Percentiles rank a stretch among this genome's conserved stretches.
Evolutionary conservation across 495 filamentous ascomycete species (phyloP).

Genomic region (Hypoxylon fragiforme): DNA sequence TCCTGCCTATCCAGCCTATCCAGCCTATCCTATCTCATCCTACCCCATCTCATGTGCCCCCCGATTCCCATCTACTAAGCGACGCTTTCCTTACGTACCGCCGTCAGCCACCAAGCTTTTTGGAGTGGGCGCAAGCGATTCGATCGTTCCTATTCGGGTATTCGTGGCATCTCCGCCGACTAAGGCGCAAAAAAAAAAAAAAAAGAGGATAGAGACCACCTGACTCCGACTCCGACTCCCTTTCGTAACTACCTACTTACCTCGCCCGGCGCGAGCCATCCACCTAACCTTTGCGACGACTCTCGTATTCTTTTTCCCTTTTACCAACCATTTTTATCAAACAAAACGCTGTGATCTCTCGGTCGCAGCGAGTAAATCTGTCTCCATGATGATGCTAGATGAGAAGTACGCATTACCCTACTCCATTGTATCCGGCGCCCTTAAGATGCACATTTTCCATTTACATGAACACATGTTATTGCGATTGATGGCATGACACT

Average conservation of each 20-base stretch:
- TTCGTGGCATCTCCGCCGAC: slow-evolving; percentile 36
- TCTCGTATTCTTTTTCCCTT: slow-evolving; percentile 3
- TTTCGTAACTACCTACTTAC: slow-evolving; percentile 24
- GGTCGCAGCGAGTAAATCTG: slow-evolving; percentile 21
- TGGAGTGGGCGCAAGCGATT: slow-evolving; percentile 31
- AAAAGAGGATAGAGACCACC: slow-evolving; percentile 27
- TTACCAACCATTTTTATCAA: slow-evolving; percentile 4
- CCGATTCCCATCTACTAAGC: slow-evolving; percentile 16
- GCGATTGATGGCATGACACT: slow-evolving; percentile 5
- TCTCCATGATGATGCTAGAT: slow-evolving; percentile 68
- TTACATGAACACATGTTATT: background rate
- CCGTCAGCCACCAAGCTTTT: slow-evolving; percentile 33
- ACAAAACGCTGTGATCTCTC: slow-evolving; percentile 25
- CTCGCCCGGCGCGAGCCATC: slow-evolving; percentile 49
- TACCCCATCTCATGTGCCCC: slow-evolving; percentile 1
- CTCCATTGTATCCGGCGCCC: slow-evolving; percentile 5
- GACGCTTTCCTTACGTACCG: slow-evolving; percentile 12
- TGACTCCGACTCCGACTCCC: slow-evolving; percentile 14
- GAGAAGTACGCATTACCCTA: slow-evolving; percentile 71
- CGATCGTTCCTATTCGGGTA: slow-evolving; percentile 31
- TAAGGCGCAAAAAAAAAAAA: slow-evolving; percentile 26
- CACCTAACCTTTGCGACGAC: slow-evolving; percentile 23
- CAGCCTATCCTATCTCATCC: background rate
- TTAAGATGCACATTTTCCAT: background rate
- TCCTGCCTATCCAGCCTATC: too few relatives aligned